phyloP scores from a whole-genome alignment of 345 rosid genomes.

The Triadica sebifera region DNA sequence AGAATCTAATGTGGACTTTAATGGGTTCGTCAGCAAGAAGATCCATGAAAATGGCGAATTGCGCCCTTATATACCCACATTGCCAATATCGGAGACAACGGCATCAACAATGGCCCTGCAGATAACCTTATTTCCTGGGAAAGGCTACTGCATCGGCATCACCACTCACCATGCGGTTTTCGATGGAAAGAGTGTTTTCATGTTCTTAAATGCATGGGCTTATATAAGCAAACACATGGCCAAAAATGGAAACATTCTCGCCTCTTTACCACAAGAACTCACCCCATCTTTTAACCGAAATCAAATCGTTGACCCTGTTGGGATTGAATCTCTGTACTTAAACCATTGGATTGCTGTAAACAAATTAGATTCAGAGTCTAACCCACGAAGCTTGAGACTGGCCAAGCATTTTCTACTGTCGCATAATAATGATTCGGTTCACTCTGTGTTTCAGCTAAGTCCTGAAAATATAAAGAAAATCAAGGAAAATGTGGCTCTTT shows the following conservation, averaged over 20 bases:
- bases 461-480: too few species aligned
- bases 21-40: background rate
- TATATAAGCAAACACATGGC: background rate
- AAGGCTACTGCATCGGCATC: constrained; percentile 12
- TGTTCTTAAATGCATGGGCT: constrained; percentile 13
- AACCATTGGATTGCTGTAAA: background rate
- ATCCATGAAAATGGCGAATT: background rate
- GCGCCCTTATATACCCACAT: background rate
- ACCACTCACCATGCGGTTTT: background rate
- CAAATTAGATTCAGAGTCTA: too few species aligned
- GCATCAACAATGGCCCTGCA: constrained; percentile 1
- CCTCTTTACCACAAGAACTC: constrained; percentile 12
- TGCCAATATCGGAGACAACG: background rate
- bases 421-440: too few species aligned
- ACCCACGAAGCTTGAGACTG: constrained; percentile 17
- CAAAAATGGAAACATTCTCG: background rate
- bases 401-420: too few species aligned
- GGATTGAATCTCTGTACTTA: background rate
- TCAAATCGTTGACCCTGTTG: background rate
- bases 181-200: constrained; percentile 3
- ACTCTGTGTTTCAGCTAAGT: constrained; percentile 5
- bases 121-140: background rate
- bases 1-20: constrained; percentile 14
- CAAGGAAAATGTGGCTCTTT: too few species aligned
- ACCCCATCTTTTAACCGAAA: constrained; percentile 11